Evolutionary conservation across 1,284 basidiomycete genomes (phyloP), one percentile per base, ranked within the genome.

Genomic region (Cryptococcus floricola): DNA sequence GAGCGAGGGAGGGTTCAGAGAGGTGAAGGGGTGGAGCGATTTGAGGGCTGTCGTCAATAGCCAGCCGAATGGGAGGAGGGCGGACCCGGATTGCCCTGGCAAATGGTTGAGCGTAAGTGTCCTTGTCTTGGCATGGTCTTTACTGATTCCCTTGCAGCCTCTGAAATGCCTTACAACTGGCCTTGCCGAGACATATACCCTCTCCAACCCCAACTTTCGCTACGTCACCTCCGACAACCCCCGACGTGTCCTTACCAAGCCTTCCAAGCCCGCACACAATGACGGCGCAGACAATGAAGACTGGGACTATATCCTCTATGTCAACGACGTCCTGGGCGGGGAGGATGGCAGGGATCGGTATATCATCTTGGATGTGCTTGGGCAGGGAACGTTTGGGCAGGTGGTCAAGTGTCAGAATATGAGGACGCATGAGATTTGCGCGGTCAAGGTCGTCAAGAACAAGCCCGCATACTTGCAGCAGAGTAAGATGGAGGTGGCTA

Each of bases 371-470:
- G 96, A 98, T 76, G 91, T 98, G 54, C 84, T 99, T 37, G 95
- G 95, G 14, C 95, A 98, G 77, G 95, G 95, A 38, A 98, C 95
- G 3, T 99, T 99, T 68, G 95, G 96, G 2, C 95, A 99, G 76
- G 95, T 99, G 28, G 96, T 98, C 73, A 98, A 99, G 77, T 98
- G 96, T 74, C 96, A 98, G 77, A 97, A 99, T 74, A 95, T 98
- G 88, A 91, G 94, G 78, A 98, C 91, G 39, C 93, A 98, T 76
- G 94, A 97, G 75, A 91, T 98, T 52, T 91, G 96, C 44, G 96
- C 96, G 14, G 95, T 98, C 61, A 98, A 98, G 78, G 96, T 98
- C 16, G 93, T 98, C 70, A 98, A 98, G 82, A 98, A 98, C 78
- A 98, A 98, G 78, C 95, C 95, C 2, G 95, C 95, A 0, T 98